Base-by-base conservation (phyloP, 1,284 basidiomycete species). In the Fistulinella cinereoalba region DNA sequence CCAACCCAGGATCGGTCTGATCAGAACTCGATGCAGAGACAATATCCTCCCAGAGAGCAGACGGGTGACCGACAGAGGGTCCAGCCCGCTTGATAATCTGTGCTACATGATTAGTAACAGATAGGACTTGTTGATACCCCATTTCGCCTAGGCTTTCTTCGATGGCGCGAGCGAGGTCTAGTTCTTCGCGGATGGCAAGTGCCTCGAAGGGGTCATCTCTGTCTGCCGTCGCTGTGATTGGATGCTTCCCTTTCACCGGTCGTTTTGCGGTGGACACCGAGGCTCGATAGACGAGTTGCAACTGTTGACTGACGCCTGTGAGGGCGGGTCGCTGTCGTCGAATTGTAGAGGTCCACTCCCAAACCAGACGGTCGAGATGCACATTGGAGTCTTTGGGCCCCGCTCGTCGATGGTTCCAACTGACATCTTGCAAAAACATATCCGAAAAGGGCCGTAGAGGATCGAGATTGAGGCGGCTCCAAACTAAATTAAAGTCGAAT, bases 101-200 rank as follows among this genome's bases (percentile, higher is more conserved):
- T 23, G 49, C 46, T 6, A 44, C 40, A 22, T 28, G 32, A 31
- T 52, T 44, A 38, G 50, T 46, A 27, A 57, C 18, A 33, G 46
- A 28, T 45, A 43, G 23, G 50, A 80, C 80, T 24, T 49, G 43
- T 7, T 41, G 45, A 21, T 49, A 48, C 11, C 37, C 37, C 23
- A 48, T 36, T 16, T 45, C 34, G 22, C 72, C 62, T 46, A 93
- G 61, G 56, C 83, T 87, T 6, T 85, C 83, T 55, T 85, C 81
- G 44, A 93, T 86, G 10, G 89, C 90, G 19, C 76, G 76, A 10
- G 81, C 77, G 23, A 92, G 60, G 51, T 90, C 82, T 31, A 59
- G 38, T 38, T 69, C 65, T 55, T 77, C 70, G 47, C 66, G 58
- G 27, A 48, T 37, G 10, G 43, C 47, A 27, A 68, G 48, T 15